Percentiles rank a stretch among this genome's conserved stretches.
These are phyloP conservation scores for Diplodia mutila DNA, from an alignment of 2,329 filamentous ascomycete genomes.

Conservation along the genomic window DNA sequence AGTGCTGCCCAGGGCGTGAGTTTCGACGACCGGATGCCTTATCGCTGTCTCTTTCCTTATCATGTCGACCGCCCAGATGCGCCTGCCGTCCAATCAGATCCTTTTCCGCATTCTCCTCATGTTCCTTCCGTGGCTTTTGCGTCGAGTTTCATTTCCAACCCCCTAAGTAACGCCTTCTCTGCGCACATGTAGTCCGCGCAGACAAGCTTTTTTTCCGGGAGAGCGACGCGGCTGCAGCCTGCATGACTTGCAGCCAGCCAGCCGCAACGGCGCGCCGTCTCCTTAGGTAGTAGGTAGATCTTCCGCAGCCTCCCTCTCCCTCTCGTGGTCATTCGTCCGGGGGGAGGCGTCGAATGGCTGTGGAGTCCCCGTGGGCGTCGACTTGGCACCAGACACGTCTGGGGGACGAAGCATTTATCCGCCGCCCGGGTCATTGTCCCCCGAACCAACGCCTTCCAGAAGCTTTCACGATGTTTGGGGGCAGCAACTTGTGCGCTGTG, in stretches of 20 bases:
- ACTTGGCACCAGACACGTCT: background rate
- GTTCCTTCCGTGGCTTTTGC: background rate
- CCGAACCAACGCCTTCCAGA: background rate
- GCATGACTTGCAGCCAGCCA: slow-evolving; percentile 3
- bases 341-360: slow-evolving; percentile 15
- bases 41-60: background rate
- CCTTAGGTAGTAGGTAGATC: background rate
- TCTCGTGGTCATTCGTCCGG: background rate
- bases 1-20: background rate
- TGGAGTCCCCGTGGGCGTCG: slow-evolving; percentile 4
- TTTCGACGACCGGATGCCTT: background rate
- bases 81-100: background rate
- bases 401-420: slow-evolving; percentile 9
- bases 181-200: slow-evolving; percentile 7
- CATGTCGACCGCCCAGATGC: background rate
- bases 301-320: slow-evolving; percentile 1
- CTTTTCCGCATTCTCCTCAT: background rate
- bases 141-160: background rate
- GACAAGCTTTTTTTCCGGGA: slow-evolving; percentile 21
- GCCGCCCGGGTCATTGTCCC: background rate
- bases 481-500: background rate
- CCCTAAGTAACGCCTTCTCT: background rate
- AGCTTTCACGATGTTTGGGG: background rate
- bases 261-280: slow-evolving; percentile 9
- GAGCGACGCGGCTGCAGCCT: background rate